Evolutionary conservation across 495 filamentous ascomycete species (phyloP), one percentile per base, ranked within the genome.

Genomic region (Xylaria nigripes): DNA sequence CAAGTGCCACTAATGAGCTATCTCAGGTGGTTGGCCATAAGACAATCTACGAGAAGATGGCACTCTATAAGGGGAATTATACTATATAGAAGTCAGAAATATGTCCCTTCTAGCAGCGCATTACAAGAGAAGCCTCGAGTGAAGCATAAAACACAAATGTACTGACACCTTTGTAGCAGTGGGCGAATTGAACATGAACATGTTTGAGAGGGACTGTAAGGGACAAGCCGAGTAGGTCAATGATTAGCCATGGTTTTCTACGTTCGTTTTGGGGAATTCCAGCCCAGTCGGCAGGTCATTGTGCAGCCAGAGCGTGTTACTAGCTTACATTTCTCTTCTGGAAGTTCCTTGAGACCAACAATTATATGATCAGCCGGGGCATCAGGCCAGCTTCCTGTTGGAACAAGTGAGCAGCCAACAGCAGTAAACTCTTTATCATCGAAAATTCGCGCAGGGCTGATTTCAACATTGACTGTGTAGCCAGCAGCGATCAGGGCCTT

Each of bases 271-370:
- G 18, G n/a, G 16, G 16, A 21, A 34, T 41, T 29, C 22, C n/a
- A 10, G 19, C 4, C 45, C 44, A 43, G 25, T 42, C 9, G 21
- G 10, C 27, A 30, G 27, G 13, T 5, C 32, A 36, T 12, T n/a
- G 32, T 12, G 10, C 32, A 9, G 32, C 8, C 32, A 15, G 32
- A 36, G 10, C 10, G 4, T 30, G 27, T 10, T 4, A 30, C 15
- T 36, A n/a, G 8, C 75, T 70, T 68, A 77, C 79, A 90, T 29
- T 84, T 82, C 61, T 95, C 86, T 64, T 94, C 90, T 6, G 87
- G 88, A 15, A 96, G 78, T 74, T 96, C 93, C 79, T 98, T 98
- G 45, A 98, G 77, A 34, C 93, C 92, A 56, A 96, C 77, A 61
- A 95, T 89, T 63, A 90, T 88, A 63, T 91, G 81, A 53, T 89